Base-by-base conservation (phyloP, 495 filamentous ascomycete genomes). In the Zalerion maritima region DNA sequence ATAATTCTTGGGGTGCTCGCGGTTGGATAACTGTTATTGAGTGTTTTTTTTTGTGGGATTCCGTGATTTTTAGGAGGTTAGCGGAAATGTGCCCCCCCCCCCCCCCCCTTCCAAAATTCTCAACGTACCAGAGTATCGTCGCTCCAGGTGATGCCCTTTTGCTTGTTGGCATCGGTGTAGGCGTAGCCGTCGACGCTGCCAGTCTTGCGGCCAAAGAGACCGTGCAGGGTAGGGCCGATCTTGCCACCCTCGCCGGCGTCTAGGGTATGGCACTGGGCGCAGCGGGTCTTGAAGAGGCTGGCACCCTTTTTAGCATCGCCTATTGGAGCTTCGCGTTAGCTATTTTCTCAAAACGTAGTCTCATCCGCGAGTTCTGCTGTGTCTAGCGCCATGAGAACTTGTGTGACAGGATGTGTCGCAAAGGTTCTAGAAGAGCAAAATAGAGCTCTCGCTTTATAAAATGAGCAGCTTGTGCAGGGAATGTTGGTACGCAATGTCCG, bases 141-240 rank as follows among this genome's bases (percentile, higher is more conserved):
- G 41, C 81, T 66, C 89, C 89, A 99, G 44, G 57, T 64, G 42
- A 99, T 71, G 54, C 70, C 84, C 68, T 92, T 92, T 50, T 79
- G 63, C 79, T 94, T 94, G 78, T 99, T 99, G 67, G 89, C 91
- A 52, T 99, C 89, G 60, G 87, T 94, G 75, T 96, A 99, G 47
- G 81, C 67, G 74, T 79, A 99, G 35, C 89, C 91, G 29, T 85
- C 81, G 38, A 85, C 76, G 44, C 73, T 65, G 44, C 89, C 89
- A 32, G 81, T 81, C 72, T 94, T 80, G 50, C 89, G 89, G 54
- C 89, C 89, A 58, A 94, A 96, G 27, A 99, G 80, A 58, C 89
- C 89, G 75, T 87, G 75, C 32, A 99, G 75, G 55, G 85, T 86
- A 45, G 89, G 89, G 56, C 89, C 89, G 60, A 94, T 77, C 73